A percentile compares a stretch with the other conserved stretches of the same genome.
Conservation (phyloP, 108 stramenopile species). For the Cyclostephanos invisitatus region DNA sequence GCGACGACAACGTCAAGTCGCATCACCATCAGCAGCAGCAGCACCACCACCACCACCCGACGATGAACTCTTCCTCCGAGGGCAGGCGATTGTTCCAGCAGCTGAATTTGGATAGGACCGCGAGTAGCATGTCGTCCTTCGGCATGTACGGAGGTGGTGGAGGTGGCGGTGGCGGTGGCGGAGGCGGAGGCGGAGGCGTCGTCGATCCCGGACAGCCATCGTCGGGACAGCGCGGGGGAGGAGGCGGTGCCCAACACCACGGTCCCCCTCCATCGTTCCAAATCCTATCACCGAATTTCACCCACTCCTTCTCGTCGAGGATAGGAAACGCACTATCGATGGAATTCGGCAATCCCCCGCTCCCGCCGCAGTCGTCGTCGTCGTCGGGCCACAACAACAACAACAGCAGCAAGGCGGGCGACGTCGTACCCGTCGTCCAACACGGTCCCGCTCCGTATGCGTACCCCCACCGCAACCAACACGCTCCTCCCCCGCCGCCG, state of each 20-base stretch:
- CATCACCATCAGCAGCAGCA: no score
- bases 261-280: slow-evolving; percentile 23
- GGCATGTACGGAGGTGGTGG: slow-evolving; percentile 31
- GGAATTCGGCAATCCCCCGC: not conserved
- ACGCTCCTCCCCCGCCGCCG: slow-evolving; percentile 5
- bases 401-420: not conserved
- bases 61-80: slow-evolving; percentile 7
- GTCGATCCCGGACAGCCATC: slow-evolving; percentile 13
- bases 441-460: no score
- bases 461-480: slow-evolving; percentile 5
- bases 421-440: not conserved
- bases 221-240: not conserved
- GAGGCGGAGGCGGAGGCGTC: not conserved
- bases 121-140: slow-evolving; percentile 48
- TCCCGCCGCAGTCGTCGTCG: not conserved
- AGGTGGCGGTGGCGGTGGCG: not conserved
- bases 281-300: slow-evolving; percentile 31
- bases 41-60: not conserved
- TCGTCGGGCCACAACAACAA: not conserved
- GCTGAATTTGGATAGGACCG: slow-evolving; percentile 29
- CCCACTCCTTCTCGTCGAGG: slow-evolving; percentile 37
- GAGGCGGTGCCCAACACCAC: not conserved
- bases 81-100: slow-evolving; percentile 25
- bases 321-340: slow-evolving; percentile 8
- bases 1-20: slow-evolving; percentile 22